These are phyloP conservation scores for Theobroma cacao DNA, from an alignment of 345 rosid species.

Conservation along the genomic window DNA sequence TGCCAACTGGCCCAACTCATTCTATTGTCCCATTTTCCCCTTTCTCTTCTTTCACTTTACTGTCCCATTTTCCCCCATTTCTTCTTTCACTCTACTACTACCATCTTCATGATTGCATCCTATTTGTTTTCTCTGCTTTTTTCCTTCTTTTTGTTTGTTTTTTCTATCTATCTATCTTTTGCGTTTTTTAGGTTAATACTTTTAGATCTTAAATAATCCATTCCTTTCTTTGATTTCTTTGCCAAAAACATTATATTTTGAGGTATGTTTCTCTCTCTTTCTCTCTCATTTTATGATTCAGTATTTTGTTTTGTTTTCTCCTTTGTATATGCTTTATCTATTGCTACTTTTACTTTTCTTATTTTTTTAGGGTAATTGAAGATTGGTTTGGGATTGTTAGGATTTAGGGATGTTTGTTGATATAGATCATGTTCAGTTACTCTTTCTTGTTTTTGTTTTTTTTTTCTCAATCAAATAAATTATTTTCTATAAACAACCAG, in stretches of 20 bases:
- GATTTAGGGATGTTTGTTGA: no score
- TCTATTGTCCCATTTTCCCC: no score
- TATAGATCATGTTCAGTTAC: no score
- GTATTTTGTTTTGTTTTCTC: background rate
- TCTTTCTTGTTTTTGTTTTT: no score
- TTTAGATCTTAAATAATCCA: constrained; percentile 36
- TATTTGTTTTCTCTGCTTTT: no score
- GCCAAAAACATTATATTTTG: constrained; percentile 4
- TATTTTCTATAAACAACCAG: no score
- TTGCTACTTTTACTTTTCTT: background rate
- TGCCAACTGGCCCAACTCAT: no score
- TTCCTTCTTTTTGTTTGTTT: constrained; percentile 7
- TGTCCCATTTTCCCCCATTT: no score
- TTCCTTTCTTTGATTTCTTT: constrained; percentile 17
- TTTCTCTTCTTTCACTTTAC: no score
- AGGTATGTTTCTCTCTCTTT: constrained; percentile 7
- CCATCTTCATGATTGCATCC: no score
- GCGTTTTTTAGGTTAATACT: constrained; percentile 6
- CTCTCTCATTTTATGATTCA: background rate
- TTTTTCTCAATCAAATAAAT: no score
- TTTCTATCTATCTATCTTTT: background rate
- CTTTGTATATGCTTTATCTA: background rate
- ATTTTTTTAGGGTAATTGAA: background rate
- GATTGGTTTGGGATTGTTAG: constrained; percentile 16
- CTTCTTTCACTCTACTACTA: no score